Conservation (phyloP, 2,329 filamentous ascomycete species). For the Trichoderma pleuroti region DNA sequence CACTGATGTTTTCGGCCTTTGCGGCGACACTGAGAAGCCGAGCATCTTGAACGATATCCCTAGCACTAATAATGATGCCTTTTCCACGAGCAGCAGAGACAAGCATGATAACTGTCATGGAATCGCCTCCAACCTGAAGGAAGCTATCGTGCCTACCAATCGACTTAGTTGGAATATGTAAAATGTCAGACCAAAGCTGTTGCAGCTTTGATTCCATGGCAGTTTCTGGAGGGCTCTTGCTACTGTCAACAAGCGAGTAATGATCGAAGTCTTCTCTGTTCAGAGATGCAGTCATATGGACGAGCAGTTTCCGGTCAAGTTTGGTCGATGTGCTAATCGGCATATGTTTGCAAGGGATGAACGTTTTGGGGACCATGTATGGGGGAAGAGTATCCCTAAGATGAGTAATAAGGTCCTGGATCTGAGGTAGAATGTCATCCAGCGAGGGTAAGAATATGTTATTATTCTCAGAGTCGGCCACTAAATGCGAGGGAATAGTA, state of each 20-base stretch:
- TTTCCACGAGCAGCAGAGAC: not conserved
- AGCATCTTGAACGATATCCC: slow-evolving; percentile 20
- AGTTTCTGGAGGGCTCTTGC: not conserved
- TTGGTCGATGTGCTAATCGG: not conserved
- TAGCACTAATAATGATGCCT: slow-evolving; percentile 12
- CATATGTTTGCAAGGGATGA: not conserved
- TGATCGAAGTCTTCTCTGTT: not conserved
- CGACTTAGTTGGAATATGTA: not conserved
- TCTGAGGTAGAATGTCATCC: not conserved
- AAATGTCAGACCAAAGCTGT: not conserved
- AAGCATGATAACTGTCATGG: slow-evolving; percentile 12
- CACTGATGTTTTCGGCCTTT: not conserved
- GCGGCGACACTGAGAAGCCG: not conserved
- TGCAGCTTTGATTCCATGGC: not conserved
- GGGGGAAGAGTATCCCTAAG: not conserved
- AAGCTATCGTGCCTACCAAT: slow-evolving; percentile 23
- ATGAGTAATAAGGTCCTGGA: not conserved
- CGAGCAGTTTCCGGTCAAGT: not conserved
- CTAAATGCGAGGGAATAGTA: not conserved
- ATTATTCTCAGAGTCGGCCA: no score
- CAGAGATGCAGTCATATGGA: not conserved
- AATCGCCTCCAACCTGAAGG: slow-evolving; percentile 22
- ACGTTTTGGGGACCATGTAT: not conserved
- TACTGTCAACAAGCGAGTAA: not conserved
- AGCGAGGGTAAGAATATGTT: not conserved